A percentile compares a stretch with the other conserved stretches of the same genome.
These are phyloP conservation scores for Gaeumannomyces tritici DNA, from an alignment of 2,329 filamentous ascomycete genomes.

Conservation along the genomic window DNA sequence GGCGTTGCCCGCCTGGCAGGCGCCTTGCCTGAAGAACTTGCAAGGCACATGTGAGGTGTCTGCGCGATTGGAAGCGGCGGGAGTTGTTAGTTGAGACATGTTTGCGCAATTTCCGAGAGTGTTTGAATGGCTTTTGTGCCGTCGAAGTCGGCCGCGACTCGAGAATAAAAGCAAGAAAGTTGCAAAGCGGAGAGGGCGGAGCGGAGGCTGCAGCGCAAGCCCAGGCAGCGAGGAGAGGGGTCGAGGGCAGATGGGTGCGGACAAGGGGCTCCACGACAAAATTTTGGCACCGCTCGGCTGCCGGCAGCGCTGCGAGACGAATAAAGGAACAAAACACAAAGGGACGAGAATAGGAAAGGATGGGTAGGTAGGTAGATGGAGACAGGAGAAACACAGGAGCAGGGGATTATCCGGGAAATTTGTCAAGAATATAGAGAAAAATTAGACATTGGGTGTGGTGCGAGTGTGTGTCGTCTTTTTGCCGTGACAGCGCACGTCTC, in stretches of 20 bases:
- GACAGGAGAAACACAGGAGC: too few relatives aligned
- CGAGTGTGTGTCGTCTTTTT: too few relatives aligned
- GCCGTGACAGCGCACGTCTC: too few relatives aligned
- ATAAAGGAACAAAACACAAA: too few relatives aligned
- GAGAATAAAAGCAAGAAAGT: not conserved
- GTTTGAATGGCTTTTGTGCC: constrained; percentile 3
- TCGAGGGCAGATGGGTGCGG: not conserved
- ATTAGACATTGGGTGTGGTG: too few relatives aligned
- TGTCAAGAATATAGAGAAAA: too few relatives aligned
- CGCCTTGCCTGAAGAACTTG: constrained; percentile 97
- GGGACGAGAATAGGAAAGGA: too few relatives aligned
- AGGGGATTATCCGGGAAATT: too few relatives aligned
- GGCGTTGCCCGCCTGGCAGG: constrained; percentile 89
- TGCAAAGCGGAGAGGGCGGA: not conserved
- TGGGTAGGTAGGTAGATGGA: too few relatives aligned
- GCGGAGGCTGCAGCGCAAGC: not conserved
- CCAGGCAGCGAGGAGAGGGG: not conserved
- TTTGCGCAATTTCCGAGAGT: not conserved
- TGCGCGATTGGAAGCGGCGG: constrained; percentile 26
- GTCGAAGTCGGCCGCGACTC: constrained; percentile 5
- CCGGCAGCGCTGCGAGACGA: not conserved
- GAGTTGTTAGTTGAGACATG: constrained; percentile 7
- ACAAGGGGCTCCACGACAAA: not conserved
- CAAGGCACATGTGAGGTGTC: constrained; percentile 96
- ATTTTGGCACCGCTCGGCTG: not conserved